Percentiles rank a stretch among this genome's conserved stretches.
phyloP scores from a whole-genome alignment of 1,284 basidiomycete species.

The Boletus smithii region DNA sequence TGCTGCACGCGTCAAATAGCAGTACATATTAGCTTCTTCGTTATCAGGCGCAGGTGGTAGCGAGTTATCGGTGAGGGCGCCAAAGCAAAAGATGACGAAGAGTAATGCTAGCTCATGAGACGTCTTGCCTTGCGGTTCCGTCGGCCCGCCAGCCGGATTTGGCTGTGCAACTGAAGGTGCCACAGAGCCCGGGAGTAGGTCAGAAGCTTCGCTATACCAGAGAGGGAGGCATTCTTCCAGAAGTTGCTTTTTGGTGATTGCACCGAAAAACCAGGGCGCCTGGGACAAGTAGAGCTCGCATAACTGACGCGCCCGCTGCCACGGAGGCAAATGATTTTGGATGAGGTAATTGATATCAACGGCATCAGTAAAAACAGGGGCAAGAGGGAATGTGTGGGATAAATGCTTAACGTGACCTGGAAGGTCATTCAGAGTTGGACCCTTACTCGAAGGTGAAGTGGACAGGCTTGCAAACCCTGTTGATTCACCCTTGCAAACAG shows the following conservation, averaged over 20 bases:
- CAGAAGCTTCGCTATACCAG: constrained; percentile 57
- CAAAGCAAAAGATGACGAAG: constrained; percentile 57
- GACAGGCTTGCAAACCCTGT: constrained; percentile 2
- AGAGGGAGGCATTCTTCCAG: constrained; percentile 62
- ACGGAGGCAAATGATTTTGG: constrained; percentile 51
- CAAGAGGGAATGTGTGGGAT: constrained; percentile 54
- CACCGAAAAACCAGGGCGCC: constrained; percentile 74
- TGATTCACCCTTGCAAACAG: constrained; percentile 26
- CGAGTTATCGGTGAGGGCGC: constrained; percentile 50
- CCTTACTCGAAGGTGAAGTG: not conserved
- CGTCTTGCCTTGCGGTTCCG: constrained; percentile 26
- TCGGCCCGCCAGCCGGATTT: not conserved
- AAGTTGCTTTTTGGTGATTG: constrained; percentile 57
- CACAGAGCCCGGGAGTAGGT: constrained; percentile 27
- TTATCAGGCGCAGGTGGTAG: constrained; percentile 52
- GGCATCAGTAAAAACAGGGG: constrained; percentile 32
- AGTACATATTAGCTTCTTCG: constrained; percentile 49
- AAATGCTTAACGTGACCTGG: constrained; percentile 41
- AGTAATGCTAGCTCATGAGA: constrained; percentile 58
- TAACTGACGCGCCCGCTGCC: constrained; percentile 52
- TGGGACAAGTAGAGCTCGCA: constrained; percentile 65
- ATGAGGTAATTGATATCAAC: constrained; percentile 48
- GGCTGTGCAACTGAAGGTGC: constrained; percentile 14
- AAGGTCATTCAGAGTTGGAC: constrained; percentile 15
- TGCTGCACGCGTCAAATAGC: constrained; percentile 55